Conservation (phyloP, 108 stramenopile genomes). For the Seminavis robusta region DNA sequence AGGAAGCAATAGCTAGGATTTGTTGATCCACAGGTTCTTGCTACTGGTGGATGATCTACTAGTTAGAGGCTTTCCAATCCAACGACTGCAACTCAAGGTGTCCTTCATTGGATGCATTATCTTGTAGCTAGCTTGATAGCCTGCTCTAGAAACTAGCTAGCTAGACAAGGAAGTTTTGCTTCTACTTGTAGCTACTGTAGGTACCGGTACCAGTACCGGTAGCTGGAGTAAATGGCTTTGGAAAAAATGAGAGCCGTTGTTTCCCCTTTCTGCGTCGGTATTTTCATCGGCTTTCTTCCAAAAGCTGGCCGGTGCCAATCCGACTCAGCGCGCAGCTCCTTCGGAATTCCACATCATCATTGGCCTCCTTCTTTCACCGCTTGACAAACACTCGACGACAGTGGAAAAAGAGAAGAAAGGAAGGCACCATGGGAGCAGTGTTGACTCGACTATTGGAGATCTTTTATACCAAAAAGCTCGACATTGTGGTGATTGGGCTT, state of each 20-base stretch:
- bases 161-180: too few species aligned
- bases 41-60: too few species aligned
- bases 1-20: too few species aligned
- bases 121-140: too few species aligned
- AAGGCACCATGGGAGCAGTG: constrained; percentile 67
- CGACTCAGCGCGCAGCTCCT: not conserved
- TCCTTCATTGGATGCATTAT: too few species aligned
- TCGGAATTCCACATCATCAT: not conserved
- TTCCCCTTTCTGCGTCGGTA: not conserved
- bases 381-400: not conserved
- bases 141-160: too few species aligned
- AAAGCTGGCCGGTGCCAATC: not conserved
- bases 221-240: not conserved
- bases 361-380: not conserved
- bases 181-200: too few species aligned
- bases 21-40: too few species aligned
- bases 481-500: constrained; percentile 94
- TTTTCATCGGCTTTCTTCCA: not conserved
- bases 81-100: too few species aligned
- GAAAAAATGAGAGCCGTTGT: not conserved
- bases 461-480: constrained; percentile 96
- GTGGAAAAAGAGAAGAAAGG: not conserved
- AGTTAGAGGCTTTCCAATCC: too few species aligned
- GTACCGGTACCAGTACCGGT: too few species aligned
- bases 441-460: constrained; percentile 70